phyloP scores from a whole-genome alignment of 2,329 filamentous ascomycete species.

The Calonectria ilicicola region DNA sequence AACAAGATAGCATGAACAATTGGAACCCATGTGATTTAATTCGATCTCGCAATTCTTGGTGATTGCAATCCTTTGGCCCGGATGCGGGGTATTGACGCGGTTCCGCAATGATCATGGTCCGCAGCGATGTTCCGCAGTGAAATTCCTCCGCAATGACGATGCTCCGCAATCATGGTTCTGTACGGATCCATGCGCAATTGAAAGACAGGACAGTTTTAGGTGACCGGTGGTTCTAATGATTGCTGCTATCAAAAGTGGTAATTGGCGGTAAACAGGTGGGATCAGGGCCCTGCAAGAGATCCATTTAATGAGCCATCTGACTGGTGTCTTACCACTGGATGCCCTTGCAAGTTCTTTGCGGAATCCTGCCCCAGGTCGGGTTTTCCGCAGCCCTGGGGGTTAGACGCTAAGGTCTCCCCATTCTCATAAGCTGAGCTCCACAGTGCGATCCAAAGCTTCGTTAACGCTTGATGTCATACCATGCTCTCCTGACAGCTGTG shows the following conservation, averaged over 20 bases:
- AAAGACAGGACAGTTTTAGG: neutral
- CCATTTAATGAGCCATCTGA: neutral
- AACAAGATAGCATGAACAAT: neutral
- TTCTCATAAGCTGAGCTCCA: neutral
- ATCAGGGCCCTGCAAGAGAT: neutral
- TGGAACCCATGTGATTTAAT: neutral
- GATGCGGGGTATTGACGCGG: neutral
- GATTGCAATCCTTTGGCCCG: neutral
- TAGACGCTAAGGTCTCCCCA: neutral
- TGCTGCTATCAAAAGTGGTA: no score
- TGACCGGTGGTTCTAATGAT: neutral
- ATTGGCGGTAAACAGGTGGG: no score
- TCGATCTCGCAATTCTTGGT: neutral
- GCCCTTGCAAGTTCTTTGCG: neutral
- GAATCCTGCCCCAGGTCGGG: neutral
- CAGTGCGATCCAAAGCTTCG: neutral
- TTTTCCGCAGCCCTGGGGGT: neutral
- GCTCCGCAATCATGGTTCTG: neutral
- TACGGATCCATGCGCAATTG: neutral
- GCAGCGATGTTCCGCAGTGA: neutral
- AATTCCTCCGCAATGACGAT: neutral
- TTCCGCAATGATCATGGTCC: neutral
- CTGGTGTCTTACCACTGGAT: neutral
- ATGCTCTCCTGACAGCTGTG: neutral
- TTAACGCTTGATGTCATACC: conserved; percentile 1